Percentiles rank a stretch among this genome's conserved stretches.
Evolutionary conservation across 257 asterid genomes (phyloP).

Genomic region (Solanum stenotomum): DNA sequence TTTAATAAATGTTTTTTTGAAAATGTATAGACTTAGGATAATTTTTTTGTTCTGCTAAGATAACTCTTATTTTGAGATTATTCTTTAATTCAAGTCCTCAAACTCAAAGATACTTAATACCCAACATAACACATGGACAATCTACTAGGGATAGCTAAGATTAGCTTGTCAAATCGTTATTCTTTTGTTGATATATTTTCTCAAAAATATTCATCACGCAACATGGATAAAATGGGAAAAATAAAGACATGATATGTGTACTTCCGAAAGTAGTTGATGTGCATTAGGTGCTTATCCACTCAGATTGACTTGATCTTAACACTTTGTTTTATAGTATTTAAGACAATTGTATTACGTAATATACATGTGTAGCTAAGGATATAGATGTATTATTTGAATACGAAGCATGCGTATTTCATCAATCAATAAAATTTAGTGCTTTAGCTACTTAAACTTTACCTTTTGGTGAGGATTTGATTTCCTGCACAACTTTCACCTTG

Average conservation of each 20-base stretch:
- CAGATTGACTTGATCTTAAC: background rate
- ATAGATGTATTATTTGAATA: background rate
- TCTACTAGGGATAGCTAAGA: background rate
- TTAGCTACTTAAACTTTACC: background rate
- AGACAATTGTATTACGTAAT: background rate
- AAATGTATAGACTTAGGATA: too few species aligned
- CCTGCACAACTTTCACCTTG: background rate
- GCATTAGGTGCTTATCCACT: background rate
- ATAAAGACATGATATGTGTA: background rate
- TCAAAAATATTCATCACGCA: background rate
- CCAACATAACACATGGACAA: background rate
- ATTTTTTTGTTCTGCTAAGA: too few species aligned
- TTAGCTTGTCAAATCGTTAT: background rate
- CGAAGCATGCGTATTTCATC: background rate
- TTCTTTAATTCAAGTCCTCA: too few species aligned
- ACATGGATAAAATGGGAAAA: background rate
- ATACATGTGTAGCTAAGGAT: background rate
- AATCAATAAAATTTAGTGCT: background rate
- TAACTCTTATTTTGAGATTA: too few species aligned
- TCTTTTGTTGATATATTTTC: background rate
- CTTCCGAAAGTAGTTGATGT: background rate
- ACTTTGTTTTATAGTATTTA: background rate
- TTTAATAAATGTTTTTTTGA: too few species aligned
- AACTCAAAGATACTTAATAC: background rate
- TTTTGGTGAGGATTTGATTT: background rate